phyloP scores from a whole-genome alignment of 192 early-diverging fungal species.

The Coemansia sp. region DNA sequence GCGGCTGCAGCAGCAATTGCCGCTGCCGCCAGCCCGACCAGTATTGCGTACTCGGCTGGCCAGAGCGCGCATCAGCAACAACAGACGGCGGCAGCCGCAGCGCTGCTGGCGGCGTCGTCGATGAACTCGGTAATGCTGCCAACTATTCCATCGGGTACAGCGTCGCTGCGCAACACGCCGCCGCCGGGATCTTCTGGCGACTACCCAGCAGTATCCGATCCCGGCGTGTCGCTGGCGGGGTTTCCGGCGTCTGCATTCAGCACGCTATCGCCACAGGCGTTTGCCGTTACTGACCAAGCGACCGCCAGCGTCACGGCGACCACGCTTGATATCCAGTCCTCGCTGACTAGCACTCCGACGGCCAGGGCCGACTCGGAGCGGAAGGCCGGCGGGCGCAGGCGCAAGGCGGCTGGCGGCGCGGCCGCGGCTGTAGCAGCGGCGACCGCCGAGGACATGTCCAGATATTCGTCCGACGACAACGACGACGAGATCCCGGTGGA shows the following conservation, averaged over 20 bases:
- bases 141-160: slow-evolving; percentile 38
- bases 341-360: background rate
- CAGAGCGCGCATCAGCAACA: slow-evolving; percentile 27
- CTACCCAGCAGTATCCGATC: background rate
- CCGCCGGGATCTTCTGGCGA: slow-evolving; percentile 9
- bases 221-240: slow-evolving; percentile 6
- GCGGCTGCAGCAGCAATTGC: slow-evolving; percentile 20
- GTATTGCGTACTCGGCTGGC: slow-evolving; percentile 7
- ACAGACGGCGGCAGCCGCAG: slow-evolving; percentile 29
- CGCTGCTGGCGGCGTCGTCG: slow-evolving; percentile 40
- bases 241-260: slow-evolving; percentile 18
- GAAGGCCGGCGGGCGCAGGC: background rate
- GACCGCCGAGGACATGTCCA: background rate
- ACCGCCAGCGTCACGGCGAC: background rate
- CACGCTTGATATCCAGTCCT: background rate
- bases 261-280: slow-evolving; percentile 12
- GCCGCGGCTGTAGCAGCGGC: background rate
- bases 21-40: slow-evolving; percentile 5
- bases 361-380: background rate
- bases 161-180: slow-evolving; percentile 41
- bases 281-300: slow-evolving; percentile 6
- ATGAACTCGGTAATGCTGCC: slow-evolving; percentile 42
- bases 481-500: slow-evolving; percentile 1
- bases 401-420: background rate
- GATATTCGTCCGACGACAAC: slow-evolving; percentile 12